These are phyloP conservation scores for Beauveria caledonica DNA, from an alignment of 2,329 filamentous ascomycete genomes.

Conservation along the genomic window DNA sequence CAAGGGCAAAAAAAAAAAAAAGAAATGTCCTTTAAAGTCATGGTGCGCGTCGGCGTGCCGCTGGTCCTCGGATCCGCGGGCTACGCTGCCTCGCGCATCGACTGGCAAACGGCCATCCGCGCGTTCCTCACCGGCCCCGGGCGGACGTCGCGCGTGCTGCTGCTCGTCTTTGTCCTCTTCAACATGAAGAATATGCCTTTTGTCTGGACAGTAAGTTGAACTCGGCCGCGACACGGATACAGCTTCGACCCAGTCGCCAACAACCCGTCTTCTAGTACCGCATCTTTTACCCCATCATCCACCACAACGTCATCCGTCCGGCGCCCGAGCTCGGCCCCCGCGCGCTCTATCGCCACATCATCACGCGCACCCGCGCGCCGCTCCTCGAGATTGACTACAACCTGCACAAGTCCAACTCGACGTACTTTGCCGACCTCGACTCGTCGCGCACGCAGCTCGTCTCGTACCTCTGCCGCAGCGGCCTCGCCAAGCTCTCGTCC, in stretches of 20 bases:
- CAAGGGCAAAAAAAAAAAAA: not conserved
- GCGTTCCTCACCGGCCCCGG: conserved; percentile 47
- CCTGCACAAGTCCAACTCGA: conserved; percentile 73
- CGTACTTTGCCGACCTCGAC: conserved; percentile 83
- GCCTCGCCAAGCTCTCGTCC: conserved; percentile 42
- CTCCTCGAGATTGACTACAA: conserved; percentile 81
- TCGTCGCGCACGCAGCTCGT: conserved; percentile 75
- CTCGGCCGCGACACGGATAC: not conserved
- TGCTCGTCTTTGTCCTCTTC: conserved; percentile 47
- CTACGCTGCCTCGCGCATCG: conserved; percentile 38
- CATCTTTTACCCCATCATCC: conserved; percentile 48
- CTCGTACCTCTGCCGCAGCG: conserved; percentile 55
- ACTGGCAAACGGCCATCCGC: conserved; percentile 31
- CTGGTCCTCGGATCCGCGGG: conserved; percentile 33
- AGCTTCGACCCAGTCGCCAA: no score
- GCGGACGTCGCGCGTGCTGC: conserved; percentile 41
- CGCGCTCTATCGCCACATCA: conserved; percentile 64
- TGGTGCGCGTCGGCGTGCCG: conserved; percentile 34
- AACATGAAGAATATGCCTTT: conserved; percentile 71
- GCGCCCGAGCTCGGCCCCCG: conserved; percentile 44
- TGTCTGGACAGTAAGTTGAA: conserved; percentile 60
- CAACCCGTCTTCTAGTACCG: conserved; percentile 36
- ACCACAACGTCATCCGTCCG: conserved; percentile 43
- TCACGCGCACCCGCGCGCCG: conserved; percentile 58
- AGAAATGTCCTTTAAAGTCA: conserved; percentile 25